phyloP scores from a whole-genome alignment of 2,329 filamentous ascomycete genomes.

The Capronia coronata region DNA sequence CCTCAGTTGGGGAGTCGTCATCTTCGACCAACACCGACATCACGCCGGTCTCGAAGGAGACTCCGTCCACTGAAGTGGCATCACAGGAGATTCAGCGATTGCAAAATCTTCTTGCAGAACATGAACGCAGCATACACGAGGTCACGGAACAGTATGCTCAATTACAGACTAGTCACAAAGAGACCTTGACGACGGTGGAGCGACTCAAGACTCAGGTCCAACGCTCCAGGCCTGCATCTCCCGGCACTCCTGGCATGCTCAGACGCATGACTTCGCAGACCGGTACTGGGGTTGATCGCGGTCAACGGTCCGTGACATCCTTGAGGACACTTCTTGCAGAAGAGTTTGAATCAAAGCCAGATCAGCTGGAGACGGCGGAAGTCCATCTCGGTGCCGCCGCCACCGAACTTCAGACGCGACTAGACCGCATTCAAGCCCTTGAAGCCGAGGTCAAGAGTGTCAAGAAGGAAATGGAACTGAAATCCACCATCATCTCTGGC shows the following conservation, averaged over 20 bases:
- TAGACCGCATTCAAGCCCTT: slow-evolving; percentile 82
- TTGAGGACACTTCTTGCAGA: slow-evolving; percentile 82
- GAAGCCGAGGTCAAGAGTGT: slow-evolving; percentile 76
- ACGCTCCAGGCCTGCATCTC: slow-evolving; percentile 54
- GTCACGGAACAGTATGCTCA: slow-evolving; percentile 74
- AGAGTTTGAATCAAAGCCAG: slow-evolving; percentile 73
- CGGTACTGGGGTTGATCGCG: slow-evolving; percentile 77
- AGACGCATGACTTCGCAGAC: slow-evolving; percentile 90
- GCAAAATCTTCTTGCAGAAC: slow-evolving; percentile 64
- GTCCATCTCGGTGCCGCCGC: slow-evolving; percentile 84
- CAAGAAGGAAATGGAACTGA: slow-evolving; percentile 94
- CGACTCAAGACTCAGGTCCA: slow-evolving; percentile 81
- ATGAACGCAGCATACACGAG: slow-evolving; percentile 66
- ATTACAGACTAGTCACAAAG: slow-evolving; percentile 73
- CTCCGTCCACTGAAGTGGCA: slow-evolving; percentile 18
- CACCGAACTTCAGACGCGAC: slow-evolving; percentile 79
- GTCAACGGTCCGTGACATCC: slow-evolving; percentile 82
- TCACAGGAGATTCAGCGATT: slow-evolving; percentile 64
- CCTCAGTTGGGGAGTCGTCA: slow-evolving; percentile 73
- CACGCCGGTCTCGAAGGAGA: slow-evolving; percentile 23
- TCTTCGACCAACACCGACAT: slow-evolving; percentile 49
- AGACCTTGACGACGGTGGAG: slow-evolving; percentile 78
- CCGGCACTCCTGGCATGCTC: slow-evolving; percentile 60
- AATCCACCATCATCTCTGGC: slow-evolving; percentile 92
- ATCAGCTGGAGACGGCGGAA: slow-evolving; percentile 87